Conservation (phyloP, 2,329 filamentous ascomycete species). For the Pseudogymnoascus sp. region DNA sequence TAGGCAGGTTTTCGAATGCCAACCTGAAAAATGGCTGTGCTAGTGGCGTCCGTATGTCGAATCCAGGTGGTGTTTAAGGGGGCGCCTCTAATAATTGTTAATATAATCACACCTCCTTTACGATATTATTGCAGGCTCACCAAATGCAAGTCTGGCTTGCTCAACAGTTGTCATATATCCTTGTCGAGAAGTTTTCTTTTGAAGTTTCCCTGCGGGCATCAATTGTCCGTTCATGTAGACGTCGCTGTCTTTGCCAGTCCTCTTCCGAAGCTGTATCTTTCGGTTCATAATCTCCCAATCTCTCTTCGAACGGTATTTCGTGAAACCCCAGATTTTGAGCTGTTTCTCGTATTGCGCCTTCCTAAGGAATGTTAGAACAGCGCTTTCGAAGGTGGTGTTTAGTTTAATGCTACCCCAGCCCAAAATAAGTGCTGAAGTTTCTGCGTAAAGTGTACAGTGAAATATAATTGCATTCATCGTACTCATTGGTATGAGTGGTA, state of each 20-base stretch:
- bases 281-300: conserved; percentile 10
- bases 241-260: conserved; percentile 5
- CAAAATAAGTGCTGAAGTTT: background rate
- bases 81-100: background rate
- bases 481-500: background rate
- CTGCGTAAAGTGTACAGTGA: background rate
- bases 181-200: conserved; percentile 11
- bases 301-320: conserved; percentile 9
- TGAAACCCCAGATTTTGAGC: conserved; percentile 13
- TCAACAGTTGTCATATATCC: background rate
- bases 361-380: background rate
- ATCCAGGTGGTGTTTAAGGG: conserved; percentile 7
- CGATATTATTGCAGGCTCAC: background rate
- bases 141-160: background rate
- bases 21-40: background rate
- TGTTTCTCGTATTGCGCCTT: conserved; percentile 14
- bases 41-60: conserved; percentile 7
- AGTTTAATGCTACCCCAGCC: background rate
- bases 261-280: conserved; percentile 7
- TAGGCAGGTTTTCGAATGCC: background rate
- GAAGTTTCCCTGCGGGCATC: conserved; percentile 9
- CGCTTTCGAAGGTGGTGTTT: background rate
- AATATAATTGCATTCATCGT: background rate
- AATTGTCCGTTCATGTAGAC: background rate
- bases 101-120: background rate